Percentiles rank a stretch among this genome's conserved stretches.
These are phyloP conservation scores for Aegilops bicornis DNA, from an alignment of 176 grass and related monocot species.

Conservation along the genomic window DNA sequence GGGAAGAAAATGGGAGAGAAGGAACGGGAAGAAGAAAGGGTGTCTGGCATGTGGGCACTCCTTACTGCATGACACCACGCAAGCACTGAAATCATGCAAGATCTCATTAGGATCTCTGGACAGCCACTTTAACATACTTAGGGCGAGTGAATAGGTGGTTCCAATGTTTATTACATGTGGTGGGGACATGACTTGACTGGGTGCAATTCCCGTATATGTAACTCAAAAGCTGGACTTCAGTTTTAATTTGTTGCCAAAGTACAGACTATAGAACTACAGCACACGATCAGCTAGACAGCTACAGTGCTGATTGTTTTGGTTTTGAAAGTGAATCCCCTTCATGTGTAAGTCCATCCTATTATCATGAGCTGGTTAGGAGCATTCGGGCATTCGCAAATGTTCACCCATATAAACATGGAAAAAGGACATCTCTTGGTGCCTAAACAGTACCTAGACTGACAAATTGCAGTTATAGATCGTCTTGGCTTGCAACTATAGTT, in stretches of 20 bases:
- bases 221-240: neutral
- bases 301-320: neutral
- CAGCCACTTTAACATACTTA: no score
- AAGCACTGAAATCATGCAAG: neutral
- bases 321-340: neutral
- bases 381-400: neutral
- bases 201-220: neutral
- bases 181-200: neutral
- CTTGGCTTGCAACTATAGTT: neutral
- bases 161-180: neutral
- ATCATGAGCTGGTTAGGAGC: neutral
- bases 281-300: neutral
- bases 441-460: neutral
- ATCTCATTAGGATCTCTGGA: no score
- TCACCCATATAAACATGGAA: neutral
- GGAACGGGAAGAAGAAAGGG: neutral
- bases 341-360: neutral
- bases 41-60: neutral
- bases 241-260: neutral
- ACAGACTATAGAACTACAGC: neutral
- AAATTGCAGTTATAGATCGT: neutral
- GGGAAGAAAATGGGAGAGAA: neutral
- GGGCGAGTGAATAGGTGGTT: neutral
- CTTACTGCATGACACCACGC: neutral
- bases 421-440: neutral